Evolutionary conservation across 768 basidiomycete genomes (phyloP).

Genomic region (Russula griseocarnosa): DNA sequence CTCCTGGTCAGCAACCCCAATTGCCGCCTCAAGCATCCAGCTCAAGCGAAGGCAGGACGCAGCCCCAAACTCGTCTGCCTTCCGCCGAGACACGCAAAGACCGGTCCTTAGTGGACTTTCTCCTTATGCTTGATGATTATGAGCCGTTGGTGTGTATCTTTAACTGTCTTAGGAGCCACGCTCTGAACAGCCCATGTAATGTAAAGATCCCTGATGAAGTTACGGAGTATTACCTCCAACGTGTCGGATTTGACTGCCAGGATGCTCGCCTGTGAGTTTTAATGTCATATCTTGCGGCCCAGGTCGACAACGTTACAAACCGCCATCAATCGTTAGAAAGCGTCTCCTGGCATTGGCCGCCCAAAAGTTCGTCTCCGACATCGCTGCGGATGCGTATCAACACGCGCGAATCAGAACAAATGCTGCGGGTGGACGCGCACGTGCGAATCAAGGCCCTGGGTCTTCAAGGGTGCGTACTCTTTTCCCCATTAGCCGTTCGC

Average conservation of each 20-base stretch:
- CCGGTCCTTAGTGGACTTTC: slow-evolving; percentile 85
- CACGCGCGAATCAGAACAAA: slow-evolving; percentile 95
- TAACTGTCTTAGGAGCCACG: not conserved
- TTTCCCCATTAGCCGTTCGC: not conserved
- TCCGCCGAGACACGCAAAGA: slow-evolving; percentile 85
- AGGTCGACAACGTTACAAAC: slow-evolving; percentile 13
- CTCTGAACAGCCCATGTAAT: not conserved
- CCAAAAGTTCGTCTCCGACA: slow-evolving; percentile 97
- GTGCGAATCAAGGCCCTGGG: slow-evolving; percentile 59
- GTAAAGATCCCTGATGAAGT: slow-evolving; percentile 93
- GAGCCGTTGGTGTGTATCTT: slow-evolving; percentile 75
- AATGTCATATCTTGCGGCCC: not conserved
- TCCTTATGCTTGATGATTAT: slow-evolving; percentile 95
- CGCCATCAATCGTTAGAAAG: slow-evolving; percentile 52
- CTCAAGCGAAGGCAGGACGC: slow-evolving; percentile 27
- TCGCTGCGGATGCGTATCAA: slow-evolving; percentile 94
- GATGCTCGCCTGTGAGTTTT: slow-evolving; percentile 79
- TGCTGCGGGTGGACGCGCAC: slow-evolving; percentile 67
- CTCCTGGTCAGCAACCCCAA: slow-evolving; percentile 28
- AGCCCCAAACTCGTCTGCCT: slow-evolving; percentile 57
- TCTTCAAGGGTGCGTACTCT: slow-evolving; percentile 54
- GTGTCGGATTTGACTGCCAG: slow-evolving; percentile 92
- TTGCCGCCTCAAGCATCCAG: slow-evolving; percentile 26
- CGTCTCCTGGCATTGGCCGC: slow-evolving; percentile 92
- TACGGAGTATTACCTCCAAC: slow-evolving; percentile 94